phyloP scores from a whole-genome alignment of 2,329 filamentous ascomycete species.

The Fusarium subglutinans region DNA sequence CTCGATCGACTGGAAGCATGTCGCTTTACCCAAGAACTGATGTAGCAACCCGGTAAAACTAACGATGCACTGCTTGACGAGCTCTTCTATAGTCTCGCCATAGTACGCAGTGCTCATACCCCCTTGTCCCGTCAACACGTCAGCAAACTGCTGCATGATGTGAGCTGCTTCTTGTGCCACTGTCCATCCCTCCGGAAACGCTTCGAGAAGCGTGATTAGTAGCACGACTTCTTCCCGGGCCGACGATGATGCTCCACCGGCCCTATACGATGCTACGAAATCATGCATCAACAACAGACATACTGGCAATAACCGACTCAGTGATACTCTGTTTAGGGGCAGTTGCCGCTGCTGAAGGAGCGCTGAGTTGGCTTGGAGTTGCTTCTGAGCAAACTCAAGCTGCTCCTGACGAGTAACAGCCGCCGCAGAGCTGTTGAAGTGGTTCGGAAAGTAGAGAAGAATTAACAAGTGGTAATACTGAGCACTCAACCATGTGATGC shows the following conservation, averaged over 20 bases:
- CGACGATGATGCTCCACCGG: conserved; percentile 37
- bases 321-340: conserved; percentile 54
- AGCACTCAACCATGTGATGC: conserved; percentile 55
- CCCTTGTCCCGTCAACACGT: conserved; percentile 29
- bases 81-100: conserved; percentile 28
- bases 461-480: conserved; percentile 57
- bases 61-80: conserved; percentile 31
- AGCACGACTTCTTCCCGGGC: conserved; percentile 49
- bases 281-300: conserved; percentile 50
- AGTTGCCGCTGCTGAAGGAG: conserved; percentile 55
- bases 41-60: conserved; percentile 44
- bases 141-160: conserved; percentile 46
- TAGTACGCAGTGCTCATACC: conserved; percentile 28
- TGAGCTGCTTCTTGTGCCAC: conserved; percentile 48
- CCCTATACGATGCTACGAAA: conserved; percentile 27
- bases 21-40: conserved; percentile 48
- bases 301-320: conserved; percentile 52
- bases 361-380: conserved; percentile 53
- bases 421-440: conserved; percentile 49
- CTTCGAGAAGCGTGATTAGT: conserved; percentile 49
- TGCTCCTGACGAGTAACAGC: conserved; percentile 47
- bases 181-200: conserved; percentile 50
- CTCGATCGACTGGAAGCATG: conserved; percentile 41
- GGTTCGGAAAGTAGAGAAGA: conserved; percentile 54
- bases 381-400: conserved; percentile 52